Evolutionary conservation across 139 green algal species (phyloP), one percentile per base, ranked within the genome.

Genomic region (Picochlorum sp.): DNA sequence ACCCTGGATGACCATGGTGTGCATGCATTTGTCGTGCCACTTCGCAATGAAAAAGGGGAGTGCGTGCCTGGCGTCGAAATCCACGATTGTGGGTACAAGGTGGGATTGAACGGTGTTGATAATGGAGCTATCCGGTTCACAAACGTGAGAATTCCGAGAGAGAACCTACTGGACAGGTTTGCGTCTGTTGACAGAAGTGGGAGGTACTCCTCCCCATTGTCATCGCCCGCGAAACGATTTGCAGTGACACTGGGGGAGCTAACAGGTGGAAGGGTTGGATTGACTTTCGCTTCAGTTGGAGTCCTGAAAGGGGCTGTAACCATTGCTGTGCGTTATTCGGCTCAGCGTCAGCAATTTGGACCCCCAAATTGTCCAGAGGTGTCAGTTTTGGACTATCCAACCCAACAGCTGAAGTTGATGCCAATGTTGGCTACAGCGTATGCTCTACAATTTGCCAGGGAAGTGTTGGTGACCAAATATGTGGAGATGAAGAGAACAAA

Each of bases 41-140:
- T 91, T 14, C 59, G 85, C 0, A 76, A 86, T 51, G 68, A 63
- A 0, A 30, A 30, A 3, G 68, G 74, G 31, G 28, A 50, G 3
- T 41, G 70, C 31, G 57, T 85, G 43, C 82, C 81, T 22, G 87
- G 87, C 0, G 84, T 95, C 39, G 87, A 96, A 73, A 94, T 96
- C 47, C 64, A 72, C 3, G 88, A 96, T 72, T 95, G 85, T 50
- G 88, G 87, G 4, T 93, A 94, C 82, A 96, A 96, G 77, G 87
- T 83, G 26, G 0, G 69, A 6, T 30, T 41, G 0, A 61, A 61
- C 33, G 55, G 55, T 9, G 30, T 61, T 4, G 88, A 96, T 80
- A 96, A 96, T 54, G 88, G 87, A 36, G 82, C 85, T 44, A 84
- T 96, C 40, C 75, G 80, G 31, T 93, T 91, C 74, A 84, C 65